These are phyloP conservation scores for Phytopythium ostracodes DNA, from an alignment of 352 stramenopile genomes.

Conservation along the genomic window DNA sequence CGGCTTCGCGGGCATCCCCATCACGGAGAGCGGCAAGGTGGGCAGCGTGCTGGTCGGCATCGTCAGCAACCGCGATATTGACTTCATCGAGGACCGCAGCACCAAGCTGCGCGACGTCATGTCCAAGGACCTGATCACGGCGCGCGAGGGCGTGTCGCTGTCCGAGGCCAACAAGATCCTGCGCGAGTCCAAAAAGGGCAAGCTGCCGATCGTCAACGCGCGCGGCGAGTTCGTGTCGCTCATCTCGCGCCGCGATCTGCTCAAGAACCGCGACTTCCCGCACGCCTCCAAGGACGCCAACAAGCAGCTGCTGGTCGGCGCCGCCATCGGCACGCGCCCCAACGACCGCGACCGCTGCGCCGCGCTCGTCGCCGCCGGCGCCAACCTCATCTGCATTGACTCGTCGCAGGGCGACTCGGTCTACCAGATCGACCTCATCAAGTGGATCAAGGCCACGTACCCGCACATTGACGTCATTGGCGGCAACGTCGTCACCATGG, in stretches of 20 bases:
- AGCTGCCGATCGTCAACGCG: conserved; percentile 99
- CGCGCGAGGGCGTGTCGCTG: conserved; percentile 93
- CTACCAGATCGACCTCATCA: conserved; percentile 87
- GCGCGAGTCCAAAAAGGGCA: conserved; percentile 98
- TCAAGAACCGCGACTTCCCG: conserved; percentile 98
- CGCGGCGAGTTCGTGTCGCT: conserved; percentile 97
- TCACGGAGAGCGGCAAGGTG: conserved; percentile 98
- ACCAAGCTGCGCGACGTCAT: conserved; percentile 87
- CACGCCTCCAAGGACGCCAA: conserved; percentile 96
- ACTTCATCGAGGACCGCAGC: conserved; percentile 96
- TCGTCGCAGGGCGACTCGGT: conserved; percentile 98
- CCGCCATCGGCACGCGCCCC: conserved; percentile 97
- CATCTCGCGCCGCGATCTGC: conserved; percentile 97
- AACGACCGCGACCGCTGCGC: conserved; percentile 94
- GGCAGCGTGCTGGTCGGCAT: conserved; percentile 97
- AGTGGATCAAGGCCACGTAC: conserved; percentile 96
- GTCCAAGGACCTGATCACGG: conserved; percentile 91
- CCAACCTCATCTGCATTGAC: conserved; percentile 99
- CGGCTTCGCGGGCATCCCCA: conserved; percentile 98
- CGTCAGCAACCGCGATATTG: conserved; percentile 98
- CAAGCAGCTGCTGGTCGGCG: conserved; percentile 98
- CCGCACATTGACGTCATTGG: conserved; percentile 97
- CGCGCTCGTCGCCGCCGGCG: conserved; percentile 91
- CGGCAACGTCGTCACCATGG: conserved; percentile 98
- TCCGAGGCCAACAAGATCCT: conserved; percentile 98